Conservation (phyloP, 2,329 filamentous ascomycete genomes). For the Diplodia sapinea region DNA sequence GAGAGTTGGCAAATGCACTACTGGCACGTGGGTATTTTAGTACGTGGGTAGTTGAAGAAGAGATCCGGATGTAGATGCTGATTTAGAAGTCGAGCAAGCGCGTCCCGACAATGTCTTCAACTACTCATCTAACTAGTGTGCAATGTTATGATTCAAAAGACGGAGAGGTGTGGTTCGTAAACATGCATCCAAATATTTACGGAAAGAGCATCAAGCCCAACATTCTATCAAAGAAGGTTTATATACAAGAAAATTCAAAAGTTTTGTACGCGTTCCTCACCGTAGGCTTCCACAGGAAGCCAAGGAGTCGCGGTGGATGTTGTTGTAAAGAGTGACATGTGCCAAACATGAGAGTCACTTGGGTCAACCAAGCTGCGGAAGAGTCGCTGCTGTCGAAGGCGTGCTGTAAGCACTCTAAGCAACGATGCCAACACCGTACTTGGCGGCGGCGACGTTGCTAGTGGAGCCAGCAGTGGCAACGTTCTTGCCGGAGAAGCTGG, state of each 20-base stretch:
- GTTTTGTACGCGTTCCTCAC: neutral
- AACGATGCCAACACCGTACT: constrained; percentile 54
- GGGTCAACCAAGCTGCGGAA: neutral
- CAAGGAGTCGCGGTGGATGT: neutral
- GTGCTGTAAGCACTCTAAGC: constrained; percentile 17
- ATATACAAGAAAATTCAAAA: neutral
- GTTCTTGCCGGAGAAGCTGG: constrained; percentile 60
- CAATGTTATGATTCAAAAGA: neutral
- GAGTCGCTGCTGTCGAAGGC: neutral
- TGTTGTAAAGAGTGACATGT: neutral
- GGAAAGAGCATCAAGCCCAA: neutral
- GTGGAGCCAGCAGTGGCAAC: constrained; percentile 54
- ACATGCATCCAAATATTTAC: neutral
- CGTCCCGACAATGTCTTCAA: too few relatives aligned
- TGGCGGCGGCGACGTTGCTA: constrained; percentile 48
- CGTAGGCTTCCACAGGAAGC: neutral
- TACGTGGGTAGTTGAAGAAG: too few relatives aligned
- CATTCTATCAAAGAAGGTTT: neutral
- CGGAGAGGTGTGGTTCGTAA: neutral
- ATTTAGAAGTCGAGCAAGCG: too few relatives aligned
- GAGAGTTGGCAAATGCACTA: too few relatives aligned
- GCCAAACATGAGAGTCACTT: neutral
- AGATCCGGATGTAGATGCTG: too few relatives aligned
- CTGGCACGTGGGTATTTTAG: too few relatives aligned
- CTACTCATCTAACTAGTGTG: too few relatives aligned